Evolutionary conservation across 2,329 filamentous ascomycete species (phyloP).

Genomic region (Xylariaceae sp.): DNA sequence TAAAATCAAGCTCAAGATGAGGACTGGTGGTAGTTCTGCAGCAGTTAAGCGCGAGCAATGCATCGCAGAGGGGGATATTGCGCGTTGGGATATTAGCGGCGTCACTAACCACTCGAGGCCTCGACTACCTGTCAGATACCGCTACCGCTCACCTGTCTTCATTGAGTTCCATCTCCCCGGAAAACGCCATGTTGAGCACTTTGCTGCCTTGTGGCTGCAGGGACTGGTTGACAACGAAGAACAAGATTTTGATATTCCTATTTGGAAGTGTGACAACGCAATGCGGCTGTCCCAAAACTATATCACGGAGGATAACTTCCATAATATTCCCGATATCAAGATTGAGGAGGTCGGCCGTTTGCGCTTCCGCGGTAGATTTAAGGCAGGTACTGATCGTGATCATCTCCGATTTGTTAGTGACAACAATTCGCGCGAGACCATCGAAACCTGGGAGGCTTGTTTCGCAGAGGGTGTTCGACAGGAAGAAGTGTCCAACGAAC

Average conservation of each 20-base stretch:
- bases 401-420: slow-evolving; percentile 84
- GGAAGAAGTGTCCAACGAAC: slow-evolving; percentile 72
- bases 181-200: slow-evolving; percentile 75
- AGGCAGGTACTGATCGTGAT: slow-evolving; percentile 85
- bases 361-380: slow-evolving; percentile 82
- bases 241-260: slow-evolving; percentile 80
- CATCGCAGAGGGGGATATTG: slow-evolving; percentile 61
- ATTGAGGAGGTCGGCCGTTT: slow-evolving; percentile 82
- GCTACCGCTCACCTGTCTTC: slow-evolving; percentile 88
- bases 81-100: slow-evolving; percentile 58
- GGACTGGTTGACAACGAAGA: slow-evolving; percentile 83
- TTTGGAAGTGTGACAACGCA: slow-evolving; percentile 82
- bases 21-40: slow-evolving; percentile 84
- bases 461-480: slow-evolving; percentile 83
- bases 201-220: slow-evolving; percentile 84
- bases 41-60: slow-evolving; percentile 71
- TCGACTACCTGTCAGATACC: slow-evolving; percentile 85
- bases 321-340: slow-evolving; percentile 73
- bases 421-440: slow-evolving; percentile 90
- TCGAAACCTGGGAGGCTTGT: slow-evolving; percentile 93
- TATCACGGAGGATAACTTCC: slow-evolving; percentile 79
- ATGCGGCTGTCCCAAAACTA: slow-evolving; percentile 88
- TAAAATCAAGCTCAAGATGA: slow-evolving; percentile 78
- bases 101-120: slow-evolving; percentile 53
- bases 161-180: slow-evolving; percentile 80